Base-by-base conservation (phyloP, 2,329 filamentous ascomycete genomes). In the Aspergillus thermomutatus region DNA sequence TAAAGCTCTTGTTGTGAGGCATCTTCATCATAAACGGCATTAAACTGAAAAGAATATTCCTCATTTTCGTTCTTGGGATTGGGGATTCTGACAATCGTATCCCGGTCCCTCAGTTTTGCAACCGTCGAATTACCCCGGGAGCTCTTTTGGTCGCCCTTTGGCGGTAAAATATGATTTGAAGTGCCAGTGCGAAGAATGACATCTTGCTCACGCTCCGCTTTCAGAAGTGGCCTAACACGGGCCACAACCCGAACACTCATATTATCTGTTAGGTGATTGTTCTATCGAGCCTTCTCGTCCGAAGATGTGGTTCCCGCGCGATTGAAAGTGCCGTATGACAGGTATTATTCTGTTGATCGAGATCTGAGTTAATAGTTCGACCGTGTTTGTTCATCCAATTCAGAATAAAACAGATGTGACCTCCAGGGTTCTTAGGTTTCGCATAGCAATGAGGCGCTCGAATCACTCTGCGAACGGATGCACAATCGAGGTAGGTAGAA, bases 41-140 rank as follows among this genome's bases (percentile, higher is more conserved):
- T 95, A 82, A 97, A 97, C 52, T 92, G 86, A 73, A 97, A 99
- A 53, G 89, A 92, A 76, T 92, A 97, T 69, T 92, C 89, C 75
- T 97, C 93, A 23, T 83, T 80, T 62, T 91, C 90, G 69, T 97
- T 97, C 79, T 94, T 96, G 0, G 93, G 92, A 70, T 92, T 97
- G 3, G 93, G 93, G 67, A 97, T 95, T 72, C 89, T 88, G 69
- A 97, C 86, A 28, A 95, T 78, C 26, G 83, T 85, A 21, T 86
- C 81, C 62, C 81, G 83, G 63, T 83, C 83, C 49, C 83, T 77
- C 52, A 72, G 56, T 37, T 70, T 65, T 2, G 69, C 69, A 47
- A 70, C 48, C 27, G 60, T 56, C 53, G 65, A 64, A 52, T 63
- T 64, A 25, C 65, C 64, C 23, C 63, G 54, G n/a, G 63, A 59